A percentile compares a stretch with the other conserved stretches of the same genome.
Evolutionary conservation across 1,139 yeast species (phyloP).

Genomic region (Taphrina wiesneri): DNA sequence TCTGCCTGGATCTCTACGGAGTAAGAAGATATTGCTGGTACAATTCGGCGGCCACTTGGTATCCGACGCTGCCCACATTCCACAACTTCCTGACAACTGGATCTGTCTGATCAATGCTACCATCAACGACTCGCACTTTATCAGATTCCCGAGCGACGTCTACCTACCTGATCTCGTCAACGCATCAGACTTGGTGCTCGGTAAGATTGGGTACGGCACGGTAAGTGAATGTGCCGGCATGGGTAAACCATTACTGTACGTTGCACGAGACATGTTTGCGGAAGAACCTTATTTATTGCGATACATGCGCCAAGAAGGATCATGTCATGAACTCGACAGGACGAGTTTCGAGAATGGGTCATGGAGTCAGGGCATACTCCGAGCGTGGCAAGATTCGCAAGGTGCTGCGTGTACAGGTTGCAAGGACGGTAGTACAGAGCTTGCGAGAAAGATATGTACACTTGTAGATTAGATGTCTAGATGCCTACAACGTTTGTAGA

Average conservation of each 20-base stretch:
- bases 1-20: background rate
- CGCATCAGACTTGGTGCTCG: slow-evolving; percentile 12
- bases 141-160: background rate
- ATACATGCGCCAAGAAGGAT: slow-evolving; percentile 3
- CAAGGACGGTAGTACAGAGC: slow-evolving; percentile 1
- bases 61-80: background rate
- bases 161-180: slow-evolving; percentile 28
- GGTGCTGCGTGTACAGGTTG: background rate
- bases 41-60: slow-evolving; percentile 20
- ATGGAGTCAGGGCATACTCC: background rate
- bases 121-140: background rate
- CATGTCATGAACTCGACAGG: background rate
- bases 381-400: background rate
- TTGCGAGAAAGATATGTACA: background rate
- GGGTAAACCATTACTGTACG: slow-evolving; percentile 21
- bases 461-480: background rate
- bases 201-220: slow-evolving; percentile 32
- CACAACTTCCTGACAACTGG: slow-evolving; percentile 17
- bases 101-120: background rate
- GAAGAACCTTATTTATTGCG: slow-evolving; percentile 17
- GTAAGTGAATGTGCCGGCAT: slow-evolving; percentile 23
- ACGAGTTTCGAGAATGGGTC: slow-evolving; percentile 1
- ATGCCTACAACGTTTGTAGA: background rate
- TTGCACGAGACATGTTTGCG: slow-evolving; percentile 25
- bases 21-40: slow-evolving; percentile 8